Percentiles rank a stretch among this genome's conserved stretches.
These are phyloP conservation scores for Speleostelium caveatum DNA, from an alignment of 78 protist species.

Conservation along the genomic window DNA sequence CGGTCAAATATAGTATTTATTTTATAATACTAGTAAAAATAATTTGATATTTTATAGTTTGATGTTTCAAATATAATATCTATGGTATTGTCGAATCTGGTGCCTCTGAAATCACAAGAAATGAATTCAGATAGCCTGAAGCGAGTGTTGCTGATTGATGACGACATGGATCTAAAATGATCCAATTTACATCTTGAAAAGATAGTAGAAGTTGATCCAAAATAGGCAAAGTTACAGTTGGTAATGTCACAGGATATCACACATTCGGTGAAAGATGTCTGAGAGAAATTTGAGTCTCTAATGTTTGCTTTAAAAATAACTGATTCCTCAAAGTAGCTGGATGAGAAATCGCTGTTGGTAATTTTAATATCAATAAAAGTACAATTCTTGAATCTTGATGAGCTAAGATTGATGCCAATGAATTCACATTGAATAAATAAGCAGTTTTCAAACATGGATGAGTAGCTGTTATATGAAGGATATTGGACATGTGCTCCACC, in stretches of 20 bases:
- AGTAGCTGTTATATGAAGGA: background rate
- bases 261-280: background rate
- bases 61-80: too few species aligned
- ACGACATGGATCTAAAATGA: too few species aligned
- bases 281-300: conserved; percentile 10
- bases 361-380: conserved; percentile 13
- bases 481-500: background rate
- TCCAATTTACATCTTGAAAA: too few species aligned
- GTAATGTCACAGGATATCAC: too few species aligned
- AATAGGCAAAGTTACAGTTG: too few species aligned
- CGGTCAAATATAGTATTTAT: too few species aligned
- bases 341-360: conserved; percentile 2
- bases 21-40: too few species aligned
- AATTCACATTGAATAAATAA: background rate
- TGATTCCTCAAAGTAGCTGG: background rate
- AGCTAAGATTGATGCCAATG: background rate
- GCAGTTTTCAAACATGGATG: conserved; percentile 1
- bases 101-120: background rate
- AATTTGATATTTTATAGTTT: too few species aligned
- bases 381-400: conserved; percentile 1
- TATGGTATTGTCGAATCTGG: too few species aligned
- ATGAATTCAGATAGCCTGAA: too few species aligned
- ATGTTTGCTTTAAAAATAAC: background rate
- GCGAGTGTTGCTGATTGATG: too few species aligned
- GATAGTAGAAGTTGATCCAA: too few species aligned